A percentile compares a stretch with the other conserved stretches of the same genome.
Evolutionary conservation across 225 moss, liverwort and hornwort species (phyloP).

Genomic region (Ulota crispa): DNA sequence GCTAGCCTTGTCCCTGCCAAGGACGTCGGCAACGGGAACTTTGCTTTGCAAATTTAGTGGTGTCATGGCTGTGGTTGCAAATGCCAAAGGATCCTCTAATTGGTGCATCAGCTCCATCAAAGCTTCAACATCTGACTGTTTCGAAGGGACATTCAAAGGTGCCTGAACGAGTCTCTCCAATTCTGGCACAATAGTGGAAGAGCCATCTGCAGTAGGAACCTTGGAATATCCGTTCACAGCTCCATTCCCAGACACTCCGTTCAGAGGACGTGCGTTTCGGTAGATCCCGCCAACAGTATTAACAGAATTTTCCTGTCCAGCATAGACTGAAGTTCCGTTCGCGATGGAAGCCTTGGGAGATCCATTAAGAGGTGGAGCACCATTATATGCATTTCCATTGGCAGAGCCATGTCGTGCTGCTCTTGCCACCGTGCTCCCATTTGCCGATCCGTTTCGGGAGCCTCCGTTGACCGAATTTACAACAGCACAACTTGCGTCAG

Average conservation of each 20-base stretch:
- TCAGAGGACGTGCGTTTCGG: conserved; percentile 25
- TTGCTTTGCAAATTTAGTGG: conserved; percentile 13
- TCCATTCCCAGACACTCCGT: conserved; percentile 34
- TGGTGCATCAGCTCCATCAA: conserved; percentile 38
- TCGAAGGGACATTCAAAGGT: conserved; percentile 27
- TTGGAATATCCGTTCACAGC: conserved; percentile 35
- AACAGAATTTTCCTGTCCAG: conserved; percentile 23
- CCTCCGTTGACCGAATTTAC: conserved; percentile 26
- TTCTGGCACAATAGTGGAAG: conserved; percentile 36
- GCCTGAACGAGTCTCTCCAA: conserved; percentile 42
- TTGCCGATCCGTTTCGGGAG: conserved; percentile 31
- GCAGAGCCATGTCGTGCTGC: conserved; percentile 28
- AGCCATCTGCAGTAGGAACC: conserved; percentile 34
- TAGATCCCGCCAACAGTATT: conserved; percentile 30
- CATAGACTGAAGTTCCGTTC: conserved; percentile 29
- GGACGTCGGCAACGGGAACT: background rate
- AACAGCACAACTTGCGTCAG: conserved; percentile 23
- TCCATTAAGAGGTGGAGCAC: conserved; percentile 24
- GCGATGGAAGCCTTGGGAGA: conserved; percentile 26
- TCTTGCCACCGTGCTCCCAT: conserved; percentile 27
- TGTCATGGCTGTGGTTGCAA: conserved; percentile 13
- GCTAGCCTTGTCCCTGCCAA: conserved; percentile 2
- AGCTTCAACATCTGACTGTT: conserved; percentile 30
- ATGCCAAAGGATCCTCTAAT: conserved; percentile 39
- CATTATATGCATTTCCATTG: conserved; percentile 24